These are phyloP conservation scores for Cylindrotheca fusiformis DNA, from an alignment of 108 stramenopile genomes.

Conservation along the genomic window DNA sequence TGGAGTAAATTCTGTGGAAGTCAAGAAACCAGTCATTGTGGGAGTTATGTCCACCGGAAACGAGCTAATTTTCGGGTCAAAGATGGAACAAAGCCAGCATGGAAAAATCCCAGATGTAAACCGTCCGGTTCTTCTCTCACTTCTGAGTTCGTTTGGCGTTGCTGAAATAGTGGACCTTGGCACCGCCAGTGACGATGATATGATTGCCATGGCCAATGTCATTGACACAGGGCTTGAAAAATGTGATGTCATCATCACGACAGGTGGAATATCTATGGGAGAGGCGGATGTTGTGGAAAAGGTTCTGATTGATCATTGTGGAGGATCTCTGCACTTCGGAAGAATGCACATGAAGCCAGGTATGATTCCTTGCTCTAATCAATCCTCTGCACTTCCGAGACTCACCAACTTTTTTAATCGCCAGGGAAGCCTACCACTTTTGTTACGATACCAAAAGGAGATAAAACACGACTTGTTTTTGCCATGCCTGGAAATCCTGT, in stretches of 20 bases:
- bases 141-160: conserved; percentile 33
- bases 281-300: conserved; percentile 74
- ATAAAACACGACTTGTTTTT: conserved; percentile 38
- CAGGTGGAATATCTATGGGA: conserved; percentile 93
- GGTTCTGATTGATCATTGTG: conserved; percentile 53
- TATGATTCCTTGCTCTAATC: background rate
- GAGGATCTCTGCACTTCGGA: conserved; percentile 83
- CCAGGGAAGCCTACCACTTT: conserved; percentile 93
- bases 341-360: conserved; percentile 93
- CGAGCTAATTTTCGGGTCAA: conserved; percentile 40
- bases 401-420: background rate
- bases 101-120: conserved; percentile 92
- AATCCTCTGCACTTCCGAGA: background rate
- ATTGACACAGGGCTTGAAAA: conserved; percentile 23
- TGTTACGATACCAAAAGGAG: conserved; percentile 59
- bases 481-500: conserved; percentile 98
- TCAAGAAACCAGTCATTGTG: conserved; percentile 38
- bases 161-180: conserved; percentile 76
- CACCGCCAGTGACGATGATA: conserved; percentile 68
- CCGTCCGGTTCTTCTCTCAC: conserved; percentile 74
- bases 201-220: conserved; percentile 31
- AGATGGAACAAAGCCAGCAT: background rate
- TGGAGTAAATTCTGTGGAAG: conserved; percentile 34
- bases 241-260: conserved; percentile 91
- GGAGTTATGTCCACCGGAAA: conserved; percentile 92